A percentile compares a stretch with the other conserved stretches of the same genome.
Conservation (phyloP, 1,139 yeast genomes). For the Candida sp. region DNA sequence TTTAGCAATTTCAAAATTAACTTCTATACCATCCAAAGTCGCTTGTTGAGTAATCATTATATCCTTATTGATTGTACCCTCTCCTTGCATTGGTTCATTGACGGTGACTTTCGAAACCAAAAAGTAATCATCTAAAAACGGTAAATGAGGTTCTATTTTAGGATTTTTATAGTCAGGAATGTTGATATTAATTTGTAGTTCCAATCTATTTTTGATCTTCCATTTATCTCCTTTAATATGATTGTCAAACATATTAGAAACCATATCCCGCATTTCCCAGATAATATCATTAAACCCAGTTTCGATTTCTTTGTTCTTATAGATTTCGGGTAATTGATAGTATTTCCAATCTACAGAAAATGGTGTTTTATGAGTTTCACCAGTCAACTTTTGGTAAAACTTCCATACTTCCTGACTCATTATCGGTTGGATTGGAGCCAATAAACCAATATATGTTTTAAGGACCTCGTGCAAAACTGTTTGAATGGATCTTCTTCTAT, state of each 20-base stretch:
- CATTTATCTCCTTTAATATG: conserved; percentile 17
- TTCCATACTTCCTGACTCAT: conserved; percentile 89
- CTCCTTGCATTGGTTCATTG: conserved; percentile 10
- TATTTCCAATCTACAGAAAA: conserved; percentile 42
- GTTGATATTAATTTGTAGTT: conserved; percentile 46
- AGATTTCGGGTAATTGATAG: conserved; percentile 25
- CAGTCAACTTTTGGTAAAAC: conserved; percentile 36
- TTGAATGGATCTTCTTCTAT: conserved; percentile 63
- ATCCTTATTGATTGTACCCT: neutral
- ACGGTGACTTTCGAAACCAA: conserved; percentile 59
- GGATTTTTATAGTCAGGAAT: conserved; percentile 11
- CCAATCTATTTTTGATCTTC: conserved; percentile 60
- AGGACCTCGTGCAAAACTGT: conserved; percentile 66
- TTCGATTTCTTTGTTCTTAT: conserved; percentile 26
- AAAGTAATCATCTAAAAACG: conserved; percentile 52
- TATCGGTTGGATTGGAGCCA: conserved; percentile 82
- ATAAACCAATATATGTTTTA: conserved; percentile 56
- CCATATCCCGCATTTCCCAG: conserved; percentile 45
- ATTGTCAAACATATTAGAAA: conserved; percentile 39
- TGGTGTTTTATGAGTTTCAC: conserved; percentile 43
- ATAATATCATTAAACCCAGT: conserved; percentile 32
- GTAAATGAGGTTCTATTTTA: conserved; percentile 22
- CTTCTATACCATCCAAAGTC: conserved; percentile 20
- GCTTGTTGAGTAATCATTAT: conserved; percentile 7
- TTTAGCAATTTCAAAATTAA: conserved; percentile 37